Evolutionary conservation across 2,329 filamentous ascomycete species (phyloP).

Genomic region (Pseudogymnoascus sp.): DNA sequence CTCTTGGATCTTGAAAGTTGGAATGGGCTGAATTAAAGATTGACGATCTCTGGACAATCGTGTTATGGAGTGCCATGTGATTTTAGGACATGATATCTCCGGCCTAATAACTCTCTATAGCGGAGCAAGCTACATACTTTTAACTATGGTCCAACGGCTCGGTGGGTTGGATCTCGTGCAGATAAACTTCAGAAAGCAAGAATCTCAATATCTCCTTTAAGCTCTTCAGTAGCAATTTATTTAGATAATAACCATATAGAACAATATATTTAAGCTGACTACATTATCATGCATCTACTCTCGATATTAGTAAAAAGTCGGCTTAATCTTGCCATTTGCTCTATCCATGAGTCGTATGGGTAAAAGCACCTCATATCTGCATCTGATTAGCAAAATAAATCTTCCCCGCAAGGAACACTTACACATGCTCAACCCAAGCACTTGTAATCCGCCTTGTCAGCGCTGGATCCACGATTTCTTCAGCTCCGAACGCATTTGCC

Average conservation of each 20-base stretch:
- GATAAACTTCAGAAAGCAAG: background rate
- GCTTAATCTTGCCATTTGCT: conserved; percentile 35
- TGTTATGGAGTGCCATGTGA: background rate
- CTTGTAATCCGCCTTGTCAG: conserved; percentile 47
- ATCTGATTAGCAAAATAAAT: conserved; percentile 29
- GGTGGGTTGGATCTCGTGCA: background rate
- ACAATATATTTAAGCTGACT: background rate
- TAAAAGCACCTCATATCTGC: conserved; percentile 23
- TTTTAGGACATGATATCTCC: background rate
- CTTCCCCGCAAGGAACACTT: conserved; percentile 22
- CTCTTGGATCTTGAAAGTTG: too few relatives aligned
- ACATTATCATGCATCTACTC: background rate
- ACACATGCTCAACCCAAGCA: conserved; percentile 50
- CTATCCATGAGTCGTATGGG: conserved; percentile 27
- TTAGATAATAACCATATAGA: background rate
- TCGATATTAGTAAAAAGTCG: conserved; percentile 30
- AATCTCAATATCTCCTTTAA: background rate
- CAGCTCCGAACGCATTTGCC: conserved; percentile 55
- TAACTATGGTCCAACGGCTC: background rate
- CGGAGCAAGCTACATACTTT: background rate
- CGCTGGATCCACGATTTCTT: conserved; percentile 59
- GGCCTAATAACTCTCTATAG: background rate
- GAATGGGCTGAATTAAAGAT: too few relatives aligned
- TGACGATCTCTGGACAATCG: too few relatives aligned
- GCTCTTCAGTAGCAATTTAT: background rate